phyloP scores from a whole-genome alignment of 2,329 filamentous ascomycete genomes.

The Endoconidiophora polonica region DNA sequence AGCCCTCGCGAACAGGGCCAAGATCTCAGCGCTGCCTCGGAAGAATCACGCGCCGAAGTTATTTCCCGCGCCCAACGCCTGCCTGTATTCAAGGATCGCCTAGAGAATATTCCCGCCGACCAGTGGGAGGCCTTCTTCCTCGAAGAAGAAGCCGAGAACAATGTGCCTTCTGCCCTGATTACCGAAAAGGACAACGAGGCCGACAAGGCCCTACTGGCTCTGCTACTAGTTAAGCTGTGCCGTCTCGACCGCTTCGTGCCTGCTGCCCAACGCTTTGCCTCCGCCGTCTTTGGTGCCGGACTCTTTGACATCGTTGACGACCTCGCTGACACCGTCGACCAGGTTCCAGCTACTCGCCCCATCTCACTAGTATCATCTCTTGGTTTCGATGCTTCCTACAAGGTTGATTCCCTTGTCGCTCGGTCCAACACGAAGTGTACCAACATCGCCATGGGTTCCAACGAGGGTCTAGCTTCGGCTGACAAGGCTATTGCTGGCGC shows the following conservation, averaged over 20 bases:
- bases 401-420: conserved; percentile 89
- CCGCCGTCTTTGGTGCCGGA: conserved; percentile 64
- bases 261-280: conserved; percentile 77
- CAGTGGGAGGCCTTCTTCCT: conserved; percentile 70
- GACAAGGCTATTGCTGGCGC: conserved; percentile 92
- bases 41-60: conserved; percentile 39
- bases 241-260: conserved; percentile 91
- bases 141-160: conserved; percentile 75
- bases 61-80: conserved; percentile 54
- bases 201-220: conserved; percentile 64
- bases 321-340: conserved; percentile 65
- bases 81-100: conserved; percentile 52
- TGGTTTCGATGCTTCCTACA: conserved; percentile 97
- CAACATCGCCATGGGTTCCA: conserved; percentile 98
- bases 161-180: conserved; percentile 57
- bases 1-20: conserved; percentile 59
- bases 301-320: conserved; percentile 77
- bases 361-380: conserved; percentile 87
- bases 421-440: conserved; percentile 67
- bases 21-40: conserved; percentile 44
- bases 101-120: conserved; percentile 43
- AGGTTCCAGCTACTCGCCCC: conserved; percentile 70
- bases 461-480: conserved; percentile 78
- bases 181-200: conserved; percentile 39
- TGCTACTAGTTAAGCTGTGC: conserved; percentile 86